Percentiles rank a stretch among this genome's conserved stretches.
Conservation (phyloP, 75 land plant species). For the Picea sitchensis region DNA sequence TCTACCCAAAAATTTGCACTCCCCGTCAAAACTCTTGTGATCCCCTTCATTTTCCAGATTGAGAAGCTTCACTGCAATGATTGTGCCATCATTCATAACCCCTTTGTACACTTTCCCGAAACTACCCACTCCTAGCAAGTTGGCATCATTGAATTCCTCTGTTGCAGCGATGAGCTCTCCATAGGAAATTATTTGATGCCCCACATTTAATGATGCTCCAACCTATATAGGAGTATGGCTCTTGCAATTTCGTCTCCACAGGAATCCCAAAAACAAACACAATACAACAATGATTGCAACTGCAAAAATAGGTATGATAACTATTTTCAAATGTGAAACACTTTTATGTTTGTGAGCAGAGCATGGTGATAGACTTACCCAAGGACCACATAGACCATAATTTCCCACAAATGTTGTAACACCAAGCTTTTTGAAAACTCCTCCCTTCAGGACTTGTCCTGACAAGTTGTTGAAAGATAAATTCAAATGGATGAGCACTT, state of each 20-base stretch:
- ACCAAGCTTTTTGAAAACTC: background rate
- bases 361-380: background rate
- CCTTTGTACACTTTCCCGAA: constrained; percentile 26
- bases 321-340: background rate
- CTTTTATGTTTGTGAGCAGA: background rate
- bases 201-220: background rate
- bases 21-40: background rate
- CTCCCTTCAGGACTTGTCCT: constrained; percentile 2
- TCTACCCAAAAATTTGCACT: background rate
- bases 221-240: background rate
- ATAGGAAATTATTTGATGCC: constrained; percentile 8
- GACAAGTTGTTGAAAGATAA: constrained; percentile 11
- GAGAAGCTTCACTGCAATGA: constrained; percentile 23
- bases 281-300: background rate
- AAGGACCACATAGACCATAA: background rate
- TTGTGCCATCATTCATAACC: constrained; percentile 7
- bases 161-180: constrained; percentile 7
- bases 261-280: background rate
- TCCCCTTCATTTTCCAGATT: background rate
- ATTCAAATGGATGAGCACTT: background rate
- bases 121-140: constrained; percentile 15
- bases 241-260: background rate
- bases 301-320: background rate
- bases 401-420: constrained; percentile 2
- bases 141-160: constrained; percentile 1